phyloP scores from a whole-genome alignment of 345 rosid genomes.

The Rhizophora mangle region DNA sequence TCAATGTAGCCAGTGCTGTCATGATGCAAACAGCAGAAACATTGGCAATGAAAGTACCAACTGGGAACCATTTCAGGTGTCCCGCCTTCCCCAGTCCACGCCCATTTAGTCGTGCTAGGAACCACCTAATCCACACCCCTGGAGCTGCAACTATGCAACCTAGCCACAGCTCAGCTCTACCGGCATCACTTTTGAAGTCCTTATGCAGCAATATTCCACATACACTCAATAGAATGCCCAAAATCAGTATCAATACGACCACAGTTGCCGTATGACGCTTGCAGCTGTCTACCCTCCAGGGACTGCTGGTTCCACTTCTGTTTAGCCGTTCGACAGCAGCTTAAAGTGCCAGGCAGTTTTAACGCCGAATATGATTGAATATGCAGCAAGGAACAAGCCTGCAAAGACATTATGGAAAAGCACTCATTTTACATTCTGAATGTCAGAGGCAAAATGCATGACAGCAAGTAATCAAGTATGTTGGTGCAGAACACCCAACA shows the following conservation, averaged over 20 bases:
- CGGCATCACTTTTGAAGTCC: not conserved
- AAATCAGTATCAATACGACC: slow-evolving; percentile 39
- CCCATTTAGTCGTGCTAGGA: slow-evolving; percentile 81
- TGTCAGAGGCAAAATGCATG: not conserved
- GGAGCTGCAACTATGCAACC: slow-evolving; percentile 23
- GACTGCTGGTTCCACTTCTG: slow-evolving; percentile 17
- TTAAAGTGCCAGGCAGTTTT: slow-evolving; percentile 79
- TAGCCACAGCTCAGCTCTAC: not conserved
- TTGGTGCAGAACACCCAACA: not conserved
- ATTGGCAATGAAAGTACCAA: slow-evolving; percentile 81
- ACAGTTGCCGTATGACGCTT: slow-evolving; percentile 42
- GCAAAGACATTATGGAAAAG: slow-evolving; percentile 6
- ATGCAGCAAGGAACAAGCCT: slow-evolving; percentile 79
- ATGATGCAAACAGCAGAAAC: slow-evolving; percentile 70
- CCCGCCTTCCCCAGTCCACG: slow-evolving; percentile 69
- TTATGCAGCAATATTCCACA: not conserved
- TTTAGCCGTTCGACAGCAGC: slow-evolving; percentile 33
- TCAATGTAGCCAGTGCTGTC: slow-evolving; percentile 66
- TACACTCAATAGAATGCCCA: slow-evolving; percentile 42
- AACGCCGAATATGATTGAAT: slow-evolving; percentile 69
- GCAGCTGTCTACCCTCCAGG: slow-evolving; percentile 42
- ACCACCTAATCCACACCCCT: slow-evolving; percentile 99
- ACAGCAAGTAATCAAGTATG: not conserved
- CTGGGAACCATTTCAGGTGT: slow-evolving; percentile 68
- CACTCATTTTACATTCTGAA: not conserved